phyloP scores from a whole-genome alignment of 139 green algal genomes.

The Chlorella sp. region DNA sequence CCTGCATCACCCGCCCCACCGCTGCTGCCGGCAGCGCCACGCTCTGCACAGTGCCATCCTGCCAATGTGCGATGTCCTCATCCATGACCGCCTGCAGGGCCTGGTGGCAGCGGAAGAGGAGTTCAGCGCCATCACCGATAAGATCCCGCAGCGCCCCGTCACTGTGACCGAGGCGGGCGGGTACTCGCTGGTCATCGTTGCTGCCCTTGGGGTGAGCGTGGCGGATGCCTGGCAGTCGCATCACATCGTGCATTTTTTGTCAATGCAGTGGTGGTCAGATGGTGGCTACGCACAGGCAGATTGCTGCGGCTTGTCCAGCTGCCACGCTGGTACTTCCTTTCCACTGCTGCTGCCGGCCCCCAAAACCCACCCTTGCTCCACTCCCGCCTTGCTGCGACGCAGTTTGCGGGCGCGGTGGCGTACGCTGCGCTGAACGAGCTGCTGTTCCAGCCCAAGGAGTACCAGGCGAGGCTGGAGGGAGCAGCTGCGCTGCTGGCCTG shows the following conservation, averaged over 20 bases:
- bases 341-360: not conserved
- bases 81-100: not conserved
- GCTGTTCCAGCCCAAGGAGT: constrained; percentile 86
- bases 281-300: no score
- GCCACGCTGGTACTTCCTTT: no score
- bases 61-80: no score
- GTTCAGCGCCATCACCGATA: constrained; percentile 86
- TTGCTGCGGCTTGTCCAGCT: no score
- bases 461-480: constrained; percentile 45
- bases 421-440: constrained; percentile 76
- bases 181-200: constrained; percentile 92
- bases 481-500: no score
- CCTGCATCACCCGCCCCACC: no score
- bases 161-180: constrained; percentile 88
- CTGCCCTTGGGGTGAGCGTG: constrained; percentile 75
- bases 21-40: no score
- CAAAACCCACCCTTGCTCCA: no score
- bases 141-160: constrained; percentile 93
- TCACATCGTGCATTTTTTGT: no score
- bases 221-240: not conserved
- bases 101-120: constrained; percentile 42
- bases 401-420: constrained; percentile 56
- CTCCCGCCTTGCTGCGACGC: not conserved
- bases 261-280: no score
- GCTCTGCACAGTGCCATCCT: no score